A percentile compares a stretch with the other conserved stretches of the same genome.
These are phyloP conservation scores for Neonothopanus nambi DNA, from an alignment of 1,284 basidiomycete species.

Conservation along the genomic window DNA sequence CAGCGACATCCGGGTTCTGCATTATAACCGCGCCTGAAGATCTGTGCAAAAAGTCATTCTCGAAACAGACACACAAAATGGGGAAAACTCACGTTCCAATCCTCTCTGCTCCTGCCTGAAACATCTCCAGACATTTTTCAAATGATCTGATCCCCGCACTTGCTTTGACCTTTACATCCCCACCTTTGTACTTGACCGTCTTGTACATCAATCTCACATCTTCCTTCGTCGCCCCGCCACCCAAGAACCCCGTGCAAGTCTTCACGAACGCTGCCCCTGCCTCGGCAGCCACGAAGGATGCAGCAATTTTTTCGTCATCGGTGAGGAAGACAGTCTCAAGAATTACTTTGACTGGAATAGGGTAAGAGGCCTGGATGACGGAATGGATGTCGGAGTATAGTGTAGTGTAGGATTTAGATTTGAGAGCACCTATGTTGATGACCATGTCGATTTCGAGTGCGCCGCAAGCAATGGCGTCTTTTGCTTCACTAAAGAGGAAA, in stretches of 20 bases:
- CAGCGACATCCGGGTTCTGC: constrained; percentile 17
- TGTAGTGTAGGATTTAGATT: constrained; percentile 35
- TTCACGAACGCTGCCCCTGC: constrained; percentile 50
- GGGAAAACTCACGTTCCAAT: constrained; percentile 45
- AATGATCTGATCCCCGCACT: constrained; percentile 48
- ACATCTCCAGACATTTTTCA: constrained; percentile 45
- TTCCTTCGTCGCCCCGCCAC: constrained; percentile 40
- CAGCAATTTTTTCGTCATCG: constrained; percentile 43
- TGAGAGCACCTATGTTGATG: constrained; percentile 44
- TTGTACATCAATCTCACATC: constrained; percentile 45
- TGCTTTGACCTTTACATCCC: constrained; percentile 47
- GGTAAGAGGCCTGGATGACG: constrained; percentile 34
- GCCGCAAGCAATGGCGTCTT: constrained; percentile 42
- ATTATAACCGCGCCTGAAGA: constrained; percentile 30
- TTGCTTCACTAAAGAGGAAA: constrained; percentile 38
- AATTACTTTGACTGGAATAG: constrained; percentile 46
- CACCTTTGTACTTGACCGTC: constrained; percentile 37
- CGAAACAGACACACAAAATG: background rate
- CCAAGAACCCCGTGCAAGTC: constrained; percentile 48
- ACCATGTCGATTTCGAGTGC: constrained; percentile 52
- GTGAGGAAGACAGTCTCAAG: constrained; percentile 46
- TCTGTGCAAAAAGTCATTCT: constrained; percentile 17
- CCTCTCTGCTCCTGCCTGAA: constrained; percentile 47
- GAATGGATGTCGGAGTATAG: constrained; percentile 40
- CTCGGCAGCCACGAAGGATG: constrained; percentile 43